Evolutionary conservation across 2,329 filamentous ascomycete genomes (phyloP).

Genomic region (Pseudonectria buxi): DNA sequence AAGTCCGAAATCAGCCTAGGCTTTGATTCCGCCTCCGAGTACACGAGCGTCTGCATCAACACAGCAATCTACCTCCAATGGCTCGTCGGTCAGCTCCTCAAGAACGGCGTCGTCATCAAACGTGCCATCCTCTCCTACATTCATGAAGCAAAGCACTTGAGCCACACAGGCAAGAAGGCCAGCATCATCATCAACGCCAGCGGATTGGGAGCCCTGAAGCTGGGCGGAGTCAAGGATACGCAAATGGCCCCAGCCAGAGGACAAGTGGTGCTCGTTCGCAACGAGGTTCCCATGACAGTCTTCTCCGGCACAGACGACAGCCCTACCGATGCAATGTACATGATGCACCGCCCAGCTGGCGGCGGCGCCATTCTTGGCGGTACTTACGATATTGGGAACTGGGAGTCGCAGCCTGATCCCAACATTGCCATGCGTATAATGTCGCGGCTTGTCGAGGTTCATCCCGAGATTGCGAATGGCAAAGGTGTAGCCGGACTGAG

Average conservation of each 20-base stretch:
- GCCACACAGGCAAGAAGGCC: constrained; percentile 49
- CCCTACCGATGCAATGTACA: constrained; percentile 65
- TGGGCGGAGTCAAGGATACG: constrained; percentile 75
- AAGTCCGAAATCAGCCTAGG: constrained; percentile 56
- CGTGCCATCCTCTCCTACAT: constrained; percentile 64
- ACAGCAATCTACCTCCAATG: constrained; percentile 81
- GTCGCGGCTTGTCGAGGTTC: constrained; percentile 61
- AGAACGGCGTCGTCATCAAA: constrained; percentile 62
- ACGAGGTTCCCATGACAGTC: constrained; percentile 65
- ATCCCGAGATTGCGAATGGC: constrained; percentile 57
- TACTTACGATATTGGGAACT: constrained; percentile 71
- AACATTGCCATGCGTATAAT: constrained; percentile 79
- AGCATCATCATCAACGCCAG: constrained; percentile 80
- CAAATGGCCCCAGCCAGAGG: constrained; percentile 70
- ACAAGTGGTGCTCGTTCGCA: constrained; percentile 77
- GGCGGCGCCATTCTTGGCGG: constrained; percentile 85
- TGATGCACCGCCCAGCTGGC: constrained; percentile 73
- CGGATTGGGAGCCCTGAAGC: constrained; percentile 64
- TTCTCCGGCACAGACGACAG: constrained; percentile 69
- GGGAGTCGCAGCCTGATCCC: constrained; percentile 72
- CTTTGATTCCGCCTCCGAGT: constrained; percentile 65
- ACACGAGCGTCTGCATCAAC: constrained; percentile 88
- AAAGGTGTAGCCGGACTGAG: constrained; percentile 57
- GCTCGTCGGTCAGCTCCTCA: constrained; percentile 73
- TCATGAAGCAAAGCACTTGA: constrained; percentile 50